Evolutionary conservation across 1,139 yeast species (phyloP).

Genomic region (Candida sp.): DNA sequence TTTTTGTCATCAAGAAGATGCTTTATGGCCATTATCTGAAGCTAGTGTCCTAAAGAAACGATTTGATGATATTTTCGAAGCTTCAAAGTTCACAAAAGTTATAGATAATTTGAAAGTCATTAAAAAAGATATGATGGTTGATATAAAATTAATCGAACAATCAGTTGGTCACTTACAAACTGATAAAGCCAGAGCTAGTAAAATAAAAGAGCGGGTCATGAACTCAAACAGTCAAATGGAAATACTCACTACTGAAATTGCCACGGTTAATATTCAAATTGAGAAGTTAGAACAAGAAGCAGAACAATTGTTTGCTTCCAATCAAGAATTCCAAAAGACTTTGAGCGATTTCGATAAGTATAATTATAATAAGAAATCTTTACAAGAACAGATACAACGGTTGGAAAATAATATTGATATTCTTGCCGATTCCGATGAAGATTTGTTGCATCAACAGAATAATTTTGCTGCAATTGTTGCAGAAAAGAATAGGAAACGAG

Average conservation of each 20-base stretch:
- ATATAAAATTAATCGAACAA: constrained; percentile 72
- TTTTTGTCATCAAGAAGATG: constrained; percentile 97
- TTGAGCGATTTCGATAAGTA: constrained; percentile 62
- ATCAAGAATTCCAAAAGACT: constrained; percentile 78
- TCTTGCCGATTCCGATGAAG: constrained; percentile 48
- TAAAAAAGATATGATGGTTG: constrained; percentile 73
- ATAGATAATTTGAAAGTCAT: constrained; percentile 73
- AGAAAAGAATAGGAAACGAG: constrained; percentile 29
- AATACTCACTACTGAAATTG: constrained; percentile 46
- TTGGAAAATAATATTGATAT: constrained; percentile 41
- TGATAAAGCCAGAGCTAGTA: constrained; percentile 72
- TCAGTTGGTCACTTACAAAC: constrained; percentile 71
- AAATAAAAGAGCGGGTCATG: constrained; percentile 48
- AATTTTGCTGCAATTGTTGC: constrained; percentile 52
- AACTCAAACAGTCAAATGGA: constrained; percentile 44
- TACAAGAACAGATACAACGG: constrained; percentile 48
- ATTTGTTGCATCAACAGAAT: constrained; percentile 44
- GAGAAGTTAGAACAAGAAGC: constrained; percentile 55
- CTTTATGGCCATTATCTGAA: constrained; percentile 95
- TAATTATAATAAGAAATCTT: constrained; percentile 41
- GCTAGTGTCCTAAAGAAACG: constrained; percentile 85
- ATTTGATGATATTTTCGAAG: constrained; percentile 96
- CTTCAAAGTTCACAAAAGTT: constrained; percentile 89
- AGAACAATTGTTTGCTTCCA: constrained; percentile 64
- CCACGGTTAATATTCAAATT: constrained; percentile 46